Base-by-base conservation (phyloP, 352 stramenopile species). In the Pseudoperonospora humuli region DNA sequence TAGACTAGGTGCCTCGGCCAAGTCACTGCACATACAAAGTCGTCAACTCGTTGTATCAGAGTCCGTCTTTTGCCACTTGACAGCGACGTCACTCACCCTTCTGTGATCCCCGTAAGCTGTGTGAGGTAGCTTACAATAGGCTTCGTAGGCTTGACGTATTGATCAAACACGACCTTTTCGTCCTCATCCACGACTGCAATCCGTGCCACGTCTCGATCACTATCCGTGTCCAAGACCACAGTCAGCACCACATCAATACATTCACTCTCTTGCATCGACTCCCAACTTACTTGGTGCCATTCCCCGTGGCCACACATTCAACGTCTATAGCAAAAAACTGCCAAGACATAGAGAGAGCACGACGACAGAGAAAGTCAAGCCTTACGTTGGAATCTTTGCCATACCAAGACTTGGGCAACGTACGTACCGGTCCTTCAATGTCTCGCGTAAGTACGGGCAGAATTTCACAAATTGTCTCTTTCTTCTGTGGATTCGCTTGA, bases 271-370 rank as follows among this genome's bases (percentile, higher is more conserved):
- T 31, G 3, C 26, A 38, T n/a, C 8, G 15, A 38, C 32, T 17
- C 15, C 29, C 10, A 43, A 74, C 71, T 44, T 47, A 92, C 80
- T 75, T 67, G 28, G 62, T 79, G 39, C 79, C 83, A 20, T 61
- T 82, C 11, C 88, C 88, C 0, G 84, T 95, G 11, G 88, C 86
- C 10, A 97, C 83, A 59, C 88, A 97, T 61, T 97, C 88, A 41
- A 97, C 86, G 55, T 97, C 88, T 54, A 97, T 95, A 7, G 84
- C 86, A 42, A 89, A 96, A 55, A 96, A 95, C 75, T 86, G 20
- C 14, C 23, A 3, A 3, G 6, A 27, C 4, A 17, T 6, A 27
- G 3, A 11, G 2, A 23, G 21, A 38, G 3, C 8, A 35, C 8
- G 5, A 36, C 11, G 15, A 13, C 35, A 18, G 23, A 4, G 29